Percentiles rank a stretch among this genome's conserved stretches.
Conservation (phyloP, 1,284 basidiomycete genomes). For the Pisolithus thermaeus region DNA sequence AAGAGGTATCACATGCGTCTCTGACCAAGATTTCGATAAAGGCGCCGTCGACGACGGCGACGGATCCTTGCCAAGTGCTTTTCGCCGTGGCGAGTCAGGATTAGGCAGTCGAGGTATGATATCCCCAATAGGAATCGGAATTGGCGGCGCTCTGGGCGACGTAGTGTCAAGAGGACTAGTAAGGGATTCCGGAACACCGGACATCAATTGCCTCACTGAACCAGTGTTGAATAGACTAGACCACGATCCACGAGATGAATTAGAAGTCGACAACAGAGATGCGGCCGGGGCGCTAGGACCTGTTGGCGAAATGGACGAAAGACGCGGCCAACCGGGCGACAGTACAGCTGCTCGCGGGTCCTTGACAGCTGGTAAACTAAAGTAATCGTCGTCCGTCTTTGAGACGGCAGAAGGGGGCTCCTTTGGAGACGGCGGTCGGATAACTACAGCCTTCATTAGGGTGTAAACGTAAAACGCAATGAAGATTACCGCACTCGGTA, state of each 20-base stretch:
- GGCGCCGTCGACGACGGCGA: slow-evolving; percentile 25
- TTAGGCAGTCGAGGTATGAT: slow-evolving; percentile 19
- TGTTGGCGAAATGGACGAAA: slow-evolving; percentile 29
- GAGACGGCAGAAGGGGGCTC: slow-evolving; percentile 13
- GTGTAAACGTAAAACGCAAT: neutral
- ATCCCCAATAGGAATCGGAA: slow-evolving; percentile 28
- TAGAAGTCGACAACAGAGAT: slow-evolving; percentile 38
- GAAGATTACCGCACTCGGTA: slow-evolving; percentile 20
- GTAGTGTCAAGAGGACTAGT: slow-evolving; percentile 33
- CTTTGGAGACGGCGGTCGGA: slow-evolving; percentile 16
- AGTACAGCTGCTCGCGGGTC: slow-evolving; percentile 25
- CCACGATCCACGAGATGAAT: slow-evolving; percentile 67
- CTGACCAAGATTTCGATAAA: slow-evolving; percentile 54
- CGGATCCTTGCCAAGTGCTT: slow-evolving; percentile 17
- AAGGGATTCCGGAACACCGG: slow-evolving; percentile 45
- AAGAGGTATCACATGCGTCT: slow-evolving; percentile 28
- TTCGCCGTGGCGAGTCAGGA: slow-evolving; percentile 21
- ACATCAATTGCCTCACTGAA: slow-evolving; percentile 60
- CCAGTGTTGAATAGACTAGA: slow-evolving; percentile 65
- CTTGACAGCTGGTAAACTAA: slow-evolving; percentile 37
- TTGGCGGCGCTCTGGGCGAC: slow-evolving; percentile 14
- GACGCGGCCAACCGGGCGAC: slow-evolving; percentile 32
- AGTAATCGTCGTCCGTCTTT: slow-evolving; percentile 39
- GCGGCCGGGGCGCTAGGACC: slow-evolving; percentile 28
- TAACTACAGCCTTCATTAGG: slow-evolving; percentile 1